phyloP scores from a whole-genome alignment of 2,329 filamentous ascomycete genomes.

The Stenocarpella maydis region DNA sequence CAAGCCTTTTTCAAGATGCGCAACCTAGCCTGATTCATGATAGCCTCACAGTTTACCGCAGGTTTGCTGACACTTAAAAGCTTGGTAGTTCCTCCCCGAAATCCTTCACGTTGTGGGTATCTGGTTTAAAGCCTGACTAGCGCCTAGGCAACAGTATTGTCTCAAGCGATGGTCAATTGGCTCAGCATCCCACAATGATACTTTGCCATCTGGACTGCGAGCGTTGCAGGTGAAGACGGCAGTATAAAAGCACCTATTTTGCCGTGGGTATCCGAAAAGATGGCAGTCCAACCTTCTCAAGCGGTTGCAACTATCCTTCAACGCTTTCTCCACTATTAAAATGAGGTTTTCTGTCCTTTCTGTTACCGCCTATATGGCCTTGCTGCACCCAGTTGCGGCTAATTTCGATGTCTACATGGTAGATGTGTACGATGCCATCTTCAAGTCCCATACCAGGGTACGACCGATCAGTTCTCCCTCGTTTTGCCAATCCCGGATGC shows the following conservation, averaged over 20 bases:
- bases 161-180: background rate
- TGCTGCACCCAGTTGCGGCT: conserved; percentile 4
- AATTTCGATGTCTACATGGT: conserved; percentile 17
- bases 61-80: background rate
- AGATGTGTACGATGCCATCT: conserved; percentile 12
- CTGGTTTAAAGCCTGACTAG: conserved; percentile 3
- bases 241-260: background rate
- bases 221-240: background rate
- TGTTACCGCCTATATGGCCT: background rate
- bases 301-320: background rate
- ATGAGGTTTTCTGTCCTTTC: background rate
- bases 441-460: background rate
- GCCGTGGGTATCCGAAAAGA: background rate
- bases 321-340: fast-evolving
- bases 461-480: background rate
- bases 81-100: background rate
- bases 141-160: conserved; percentile 4
- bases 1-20: background rate
- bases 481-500: background rate
- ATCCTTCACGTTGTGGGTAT: conserved; percentile 2
- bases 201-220: background rate
- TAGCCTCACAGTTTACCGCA: background rate
- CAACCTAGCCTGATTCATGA: background rate
- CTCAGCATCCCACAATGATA: background rate
- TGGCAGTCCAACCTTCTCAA: background rate